Evolutionary conservation across 257 asterid genomes (phyloP), one percentile per base, ranked within the genome.

Genomic region (Cinchona pubescens): DNA sequence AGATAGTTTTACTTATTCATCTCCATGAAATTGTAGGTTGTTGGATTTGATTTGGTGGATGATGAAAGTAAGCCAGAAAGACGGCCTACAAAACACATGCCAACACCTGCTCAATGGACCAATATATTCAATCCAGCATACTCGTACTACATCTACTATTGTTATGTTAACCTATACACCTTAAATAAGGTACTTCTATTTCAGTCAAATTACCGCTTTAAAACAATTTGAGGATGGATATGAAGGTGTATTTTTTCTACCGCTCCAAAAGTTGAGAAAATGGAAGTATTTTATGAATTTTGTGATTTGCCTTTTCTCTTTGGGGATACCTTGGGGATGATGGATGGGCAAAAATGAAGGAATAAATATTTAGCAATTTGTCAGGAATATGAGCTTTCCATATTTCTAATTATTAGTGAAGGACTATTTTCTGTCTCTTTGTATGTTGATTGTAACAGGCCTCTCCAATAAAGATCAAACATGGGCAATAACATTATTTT

Each of bases 21-120:
- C 34, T 66, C 65, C 66, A 35, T 82, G 67, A 72, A 67, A 67
- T 62, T 79, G 88, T n/a, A 91, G 98, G 98, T 93, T 73, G 98
- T 93, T 64, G 98, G 98, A 63, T 90, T 93, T 71, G 98, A 93
- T 85, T 81, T 93, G 75, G 98, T 93, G 56, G 98, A 93, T 89
- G 98, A 93, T 87, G 98, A 93, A 88, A 93, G 98, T 84, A 93
- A 93, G 81, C 98, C 97, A 4, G 98, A 93, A 86, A 90, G 98
- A 81, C 96, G 96, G 46, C 98, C 97, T 58, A 93, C 97, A 42
- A 93, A 93, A 84, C 98, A 93, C 83, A 93, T 93, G 98, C 96
- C 98, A 61, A 86, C 83, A 71, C 98, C 97, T 59, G 84, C 90
- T 74, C 91, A 93, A 73, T 93, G 98, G 98, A 93, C 98, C 8